Evolutionary conservation across 192 early-diverging fungal genomes (phyloP).

Genomic region (Mortierella hygrophila): DNA sequence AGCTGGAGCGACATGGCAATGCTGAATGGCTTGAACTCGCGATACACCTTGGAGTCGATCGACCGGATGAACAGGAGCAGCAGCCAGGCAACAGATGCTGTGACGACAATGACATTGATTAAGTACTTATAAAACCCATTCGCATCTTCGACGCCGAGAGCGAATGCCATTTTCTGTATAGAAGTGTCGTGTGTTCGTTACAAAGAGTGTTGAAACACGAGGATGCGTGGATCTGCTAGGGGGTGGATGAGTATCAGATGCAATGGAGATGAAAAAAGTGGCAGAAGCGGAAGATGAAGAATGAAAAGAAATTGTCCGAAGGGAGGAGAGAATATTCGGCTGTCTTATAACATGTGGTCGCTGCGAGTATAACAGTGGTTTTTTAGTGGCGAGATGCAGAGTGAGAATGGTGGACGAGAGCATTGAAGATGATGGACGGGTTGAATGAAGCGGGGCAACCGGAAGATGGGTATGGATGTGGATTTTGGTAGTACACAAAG

Average conservation of each 20-base stretch:
- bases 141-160: conserved; percentile 27
- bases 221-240: not conserved
- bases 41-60: conserved; percentile 27
- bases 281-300: not conserved
- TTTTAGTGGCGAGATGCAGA: not conserved
- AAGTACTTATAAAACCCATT: conserved; percentile 41
- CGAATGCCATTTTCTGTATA: conserved; percentile 15
- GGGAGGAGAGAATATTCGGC: not conserved
- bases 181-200: not conserved
- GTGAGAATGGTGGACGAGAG: not conserved
- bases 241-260: not conserved
- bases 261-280: not conserved
- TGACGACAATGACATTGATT: conserved; percentile 34
- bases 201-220: not conserved
- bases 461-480: not conserved
- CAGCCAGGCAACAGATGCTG: conserved; percentile 33
- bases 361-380: not conserved
- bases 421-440: not conserved
- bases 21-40: conserved; percentile 41
- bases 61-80: conserved; percentile 30
- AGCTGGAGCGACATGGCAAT: conserved; percentile 46
- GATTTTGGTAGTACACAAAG: too few species aligned
- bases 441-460: not conserved
- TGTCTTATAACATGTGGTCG: not conserved
- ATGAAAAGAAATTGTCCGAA: not conserved